Conservation (phyloP, 331 rosid species). For the Malus hybrid region DNA sequence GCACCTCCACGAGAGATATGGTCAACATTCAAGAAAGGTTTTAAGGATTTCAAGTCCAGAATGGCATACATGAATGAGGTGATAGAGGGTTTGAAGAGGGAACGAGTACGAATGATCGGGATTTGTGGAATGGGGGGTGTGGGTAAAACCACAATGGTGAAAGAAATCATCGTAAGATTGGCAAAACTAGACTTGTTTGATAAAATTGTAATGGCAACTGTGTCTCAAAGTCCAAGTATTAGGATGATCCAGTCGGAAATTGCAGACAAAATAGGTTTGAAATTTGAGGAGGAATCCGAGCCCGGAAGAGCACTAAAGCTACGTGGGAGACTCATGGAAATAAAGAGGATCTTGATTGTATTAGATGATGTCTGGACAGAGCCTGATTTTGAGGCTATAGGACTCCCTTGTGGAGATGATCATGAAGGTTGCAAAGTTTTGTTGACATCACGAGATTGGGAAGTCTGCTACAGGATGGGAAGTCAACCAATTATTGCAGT, state of each 20-base stretch:
- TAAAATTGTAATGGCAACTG: background rate
- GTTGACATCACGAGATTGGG: background rate
- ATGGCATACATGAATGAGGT: background rate
- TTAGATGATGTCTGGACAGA: background rate
- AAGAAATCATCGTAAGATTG: background rate
- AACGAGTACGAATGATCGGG: background rate
- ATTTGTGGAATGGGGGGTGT: background rate
- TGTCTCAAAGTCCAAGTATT: background rate
- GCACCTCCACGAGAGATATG: background rate
- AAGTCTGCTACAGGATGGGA: background rate
- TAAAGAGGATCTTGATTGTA: background rate
- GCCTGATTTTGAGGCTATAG: background rate
- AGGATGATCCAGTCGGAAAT: background rate
- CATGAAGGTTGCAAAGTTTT: background rate
- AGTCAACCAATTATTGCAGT: background rate
- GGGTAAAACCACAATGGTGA: background rate
- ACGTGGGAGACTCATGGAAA: background rate
- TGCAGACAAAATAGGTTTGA: background rate
- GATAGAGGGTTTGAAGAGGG: background rate
- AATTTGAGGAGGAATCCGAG: background rate
- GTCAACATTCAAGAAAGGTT: background rate
- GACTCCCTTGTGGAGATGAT: fast-evolving
- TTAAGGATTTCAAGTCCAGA: background rate
- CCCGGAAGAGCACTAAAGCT: fast-evolving
- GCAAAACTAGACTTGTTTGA: background rate